phyloP scores from a whole-genome alignment of 495 filamentous ascomycete species.

The Rhizodiscina lignyota region DNA sequence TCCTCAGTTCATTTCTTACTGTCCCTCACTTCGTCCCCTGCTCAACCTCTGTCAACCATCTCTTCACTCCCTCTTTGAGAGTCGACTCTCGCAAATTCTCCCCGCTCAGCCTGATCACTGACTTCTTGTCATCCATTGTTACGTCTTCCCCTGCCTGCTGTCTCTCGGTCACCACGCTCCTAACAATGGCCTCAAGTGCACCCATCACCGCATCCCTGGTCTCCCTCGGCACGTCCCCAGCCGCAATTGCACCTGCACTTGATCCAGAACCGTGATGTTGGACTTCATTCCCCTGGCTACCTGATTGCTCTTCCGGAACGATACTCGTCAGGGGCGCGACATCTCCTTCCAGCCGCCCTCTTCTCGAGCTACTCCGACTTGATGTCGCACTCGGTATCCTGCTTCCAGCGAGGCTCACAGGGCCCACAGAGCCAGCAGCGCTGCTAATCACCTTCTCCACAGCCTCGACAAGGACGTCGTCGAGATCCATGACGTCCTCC shows the following conservation, averaged over 20 bases:
- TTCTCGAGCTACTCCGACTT: background rate
- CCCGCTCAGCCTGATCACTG: background rate
- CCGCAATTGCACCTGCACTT: background rate
- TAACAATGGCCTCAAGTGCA: conserved; percentile 49
- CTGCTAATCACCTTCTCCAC: conserved; percentile 62
- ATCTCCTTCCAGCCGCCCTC: background rate
- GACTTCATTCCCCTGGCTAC: background rate
- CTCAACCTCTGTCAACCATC: conserved; percentile 46
- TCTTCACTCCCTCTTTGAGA: conserved; percentile 44
- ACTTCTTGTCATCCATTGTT: conserved; percentile 12
- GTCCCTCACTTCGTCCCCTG: no score
- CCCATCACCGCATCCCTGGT: conserved; percentile 45
- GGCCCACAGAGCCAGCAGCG: no score
- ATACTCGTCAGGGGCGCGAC: background rate
- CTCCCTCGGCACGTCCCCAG: conserved; percentile 17
- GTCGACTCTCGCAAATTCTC: conserved; percentile 32
- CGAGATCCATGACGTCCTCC: conserved; percentile 57
- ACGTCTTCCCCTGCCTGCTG: conserved; percentile 20
- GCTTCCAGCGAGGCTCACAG: conserved; percentile 32
- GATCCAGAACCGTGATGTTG: background rate
- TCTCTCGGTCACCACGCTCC: conserved; percentile 38
- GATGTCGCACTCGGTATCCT: conserved; percentile 1
- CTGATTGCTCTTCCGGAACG: background rate
- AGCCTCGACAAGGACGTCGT: conserved; percentile 57
- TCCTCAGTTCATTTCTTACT: no score